These are phyloP conservation scores for Penicillium hordei DNA, from an alignment of 2,329 filamentous ascomycete genomes.

Conservation along the genomic window DNA sequence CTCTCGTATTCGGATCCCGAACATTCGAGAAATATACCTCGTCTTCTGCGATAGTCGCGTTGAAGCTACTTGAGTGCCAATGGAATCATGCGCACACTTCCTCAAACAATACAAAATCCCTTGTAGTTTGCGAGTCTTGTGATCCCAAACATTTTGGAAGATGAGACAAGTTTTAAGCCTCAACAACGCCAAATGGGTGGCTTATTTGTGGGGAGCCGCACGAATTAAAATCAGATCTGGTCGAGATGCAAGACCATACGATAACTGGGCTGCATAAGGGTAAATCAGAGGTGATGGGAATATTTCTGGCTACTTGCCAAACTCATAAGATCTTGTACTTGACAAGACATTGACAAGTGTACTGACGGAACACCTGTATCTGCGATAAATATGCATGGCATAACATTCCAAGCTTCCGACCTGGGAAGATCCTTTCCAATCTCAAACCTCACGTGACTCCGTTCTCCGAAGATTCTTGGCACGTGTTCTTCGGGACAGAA, in stretches of 20 bases:
- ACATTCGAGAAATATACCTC: background rate
- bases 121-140: background rate
- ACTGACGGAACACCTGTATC: background rate
- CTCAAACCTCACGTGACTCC: background rate
- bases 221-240: background rate
- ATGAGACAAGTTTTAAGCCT: background rate
- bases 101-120: background rate
- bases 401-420: background rate
- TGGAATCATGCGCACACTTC: background rate
- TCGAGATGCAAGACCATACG: constrained; percentile 15
- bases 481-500: background rate
- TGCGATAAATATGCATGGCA: background rate
- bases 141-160: background rate
- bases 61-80: background rate
- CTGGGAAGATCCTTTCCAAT: too few species aligned
- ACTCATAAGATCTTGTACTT: constrained; percentile 1
- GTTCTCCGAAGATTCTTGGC: constrained; percentile 13
- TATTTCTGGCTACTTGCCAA: constrained; percentile 1
- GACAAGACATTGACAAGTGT: background rate
- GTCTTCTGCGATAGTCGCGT: background rate
- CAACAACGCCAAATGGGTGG: background rate
- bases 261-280: constrained; percentile 4
- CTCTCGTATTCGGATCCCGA: background rate
- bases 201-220: background rate
- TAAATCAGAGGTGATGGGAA: constrained; percentile 5